Evolutionary conservation across 2,329 filamentous ascomycete genomes (phyloP).

Genomic region (Curvularia hawaiiensis): DNA sequence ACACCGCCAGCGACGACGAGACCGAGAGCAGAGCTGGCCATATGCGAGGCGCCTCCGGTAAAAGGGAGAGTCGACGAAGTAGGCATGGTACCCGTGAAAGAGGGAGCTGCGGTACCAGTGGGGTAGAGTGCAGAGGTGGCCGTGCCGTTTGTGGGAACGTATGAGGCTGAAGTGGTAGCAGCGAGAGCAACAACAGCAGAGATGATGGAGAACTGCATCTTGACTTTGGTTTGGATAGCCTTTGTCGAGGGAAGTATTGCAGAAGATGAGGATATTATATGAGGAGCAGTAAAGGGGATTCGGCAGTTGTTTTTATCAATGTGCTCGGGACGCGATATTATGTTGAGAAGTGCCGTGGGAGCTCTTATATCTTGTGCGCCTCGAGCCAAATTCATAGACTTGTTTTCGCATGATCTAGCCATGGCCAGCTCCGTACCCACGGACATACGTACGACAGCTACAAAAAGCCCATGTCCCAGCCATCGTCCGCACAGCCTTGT

Average conservation of each 20-base stretch:
- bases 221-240: conserved; percentile 16
- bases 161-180: conserved; percentile 34
- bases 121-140: conserved; percentile 29
- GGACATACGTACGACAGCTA: conserved; percentile 16
- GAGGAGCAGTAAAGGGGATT: background rate
- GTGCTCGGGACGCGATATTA: conserved; percentile 1
- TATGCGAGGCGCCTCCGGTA: conserved; percentile 32
- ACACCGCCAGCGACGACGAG: conserved; percentile 39
- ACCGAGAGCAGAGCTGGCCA: conserved; percentile 37
- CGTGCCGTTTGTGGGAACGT: conserved; percentile 33
- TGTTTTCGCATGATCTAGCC: conserved; percentile 5
- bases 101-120: conserved; percentile 30
- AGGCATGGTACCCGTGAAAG: conserved; percentile 21
- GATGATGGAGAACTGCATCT: conserved; percentile 42
- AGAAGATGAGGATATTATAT: background rate
- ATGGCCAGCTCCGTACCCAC: conserved; percentile 11
- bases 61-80: conserved; percentile 31
- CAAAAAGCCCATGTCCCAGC: conserved; percentile 19
- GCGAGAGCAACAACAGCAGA: conserved; percentile 32
- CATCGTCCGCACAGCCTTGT: conserved; percentile 13
- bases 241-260: conserved; percentile 1
- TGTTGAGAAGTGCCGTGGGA: background rate
- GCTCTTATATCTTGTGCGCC: conserved; percentile 15
- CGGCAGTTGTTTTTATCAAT: conserved; percentile 1
- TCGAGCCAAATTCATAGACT: conserved; percentile 2